Base-by-base conservation (phyloP, 192 early-diverging fungal species). In the Coemansia sp. region DNA sequence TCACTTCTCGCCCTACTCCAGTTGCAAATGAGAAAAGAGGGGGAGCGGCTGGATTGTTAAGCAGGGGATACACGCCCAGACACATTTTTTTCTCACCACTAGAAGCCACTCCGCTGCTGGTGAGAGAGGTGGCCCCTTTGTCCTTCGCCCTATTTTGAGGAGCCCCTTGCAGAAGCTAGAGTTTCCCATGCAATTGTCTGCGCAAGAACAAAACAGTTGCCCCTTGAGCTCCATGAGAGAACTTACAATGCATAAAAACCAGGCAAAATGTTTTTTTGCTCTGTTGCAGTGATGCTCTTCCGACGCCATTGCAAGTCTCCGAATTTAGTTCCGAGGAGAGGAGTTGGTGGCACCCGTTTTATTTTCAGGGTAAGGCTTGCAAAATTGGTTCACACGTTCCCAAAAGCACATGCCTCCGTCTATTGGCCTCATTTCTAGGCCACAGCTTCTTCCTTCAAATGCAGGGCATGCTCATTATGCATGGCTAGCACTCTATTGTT, bases 101-200 rank as follows among this genome's bases (percentile, higher is more conserved):
- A 35, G 16, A 14, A 33, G 28, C 32, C 14, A 32, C 30, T 13
- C 55, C 16, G 30, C 30, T 28, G 23, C 3, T 26, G 26, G 23
- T 8, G 23, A 32, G 28, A 30, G 55, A 32, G 7, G 30, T 33
- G 52, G 10, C 16, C 4, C 16, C 28, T 58, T 57, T 58, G 19
- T 52, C 14, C 3, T 19, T 52, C 8, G 21, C 8, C 50, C 23
- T 13, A 13, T n/a, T 58, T 35, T 33, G 55, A 58, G 55, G 55
- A 58, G 55, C 55, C 55, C 55, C 55, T 35, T 58, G 55, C 55
- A 8, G 16, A n/a, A 58, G 30, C 16, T 16, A 33, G 55, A 55
- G 26, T 32, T 55, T 55, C 55, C 55, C 55, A 58, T 6, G 28
- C 55, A 32, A 33, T 58, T 58, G 28, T 33, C 30, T 33, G 55